phyloP scores from a whole-genome alignment of 306 rosid genomes.

The Prunus salicina region DNA sequence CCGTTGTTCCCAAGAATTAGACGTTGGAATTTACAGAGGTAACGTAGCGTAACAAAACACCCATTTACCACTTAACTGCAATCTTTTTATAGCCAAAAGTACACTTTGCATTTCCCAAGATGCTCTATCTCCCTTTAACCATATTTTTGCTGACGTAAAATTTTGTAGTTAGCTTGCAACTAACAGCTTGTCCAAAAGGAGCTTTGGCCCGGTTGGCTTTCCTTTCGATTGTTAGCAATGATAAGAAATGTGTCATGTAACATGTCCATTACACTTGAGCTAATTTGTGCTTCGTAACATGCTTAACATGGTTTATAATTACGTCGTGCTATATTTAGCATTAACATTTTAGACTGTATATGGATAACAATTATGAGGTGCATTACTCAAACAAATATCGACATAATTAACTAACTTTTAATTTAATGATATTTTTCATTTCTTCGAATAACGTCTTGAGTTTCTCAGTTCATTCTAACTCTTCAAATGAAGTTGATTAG shows the following conservation, averaged over 20 bases:
- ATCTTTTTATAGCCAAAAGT: background rate
- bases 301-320: too few relatives aligned
- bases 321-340: too few relatives aligned
- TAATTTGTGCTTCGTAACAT: too few relatives aligned
- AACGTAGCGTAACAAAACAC: background rate
- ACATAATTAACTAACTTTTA: too few relatives aligned
- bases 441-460: rapidly evolving
- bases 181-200: background rate
- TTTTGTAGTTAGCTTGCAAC: background rate
- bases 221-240: background rate
- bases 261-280: too few relatives aligned
- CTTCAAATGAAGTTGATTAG: too few relatives aligned
- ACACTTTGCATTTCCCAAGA: background rate
- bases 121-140: background rate
- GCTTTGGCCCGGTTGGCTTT: constrained; percentile 7
- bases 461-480: too few relatives aligned
- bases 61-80: background rate
- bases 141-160: constrained; percentile 2
- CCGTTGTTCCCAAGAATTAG: background rate
- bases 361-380: too few relatives aligned
- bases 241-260: too few relatives aligned
- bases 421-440: too few relatives aligned
- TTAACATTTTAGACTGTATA: too few relatives aligned
- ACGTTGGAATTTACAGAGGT: background rate
- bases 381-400: too few relatives aligned